Base-by-base conservation (phyloP, 192 early-diverging fungal species). In the Piromyces finnis region DNA sequence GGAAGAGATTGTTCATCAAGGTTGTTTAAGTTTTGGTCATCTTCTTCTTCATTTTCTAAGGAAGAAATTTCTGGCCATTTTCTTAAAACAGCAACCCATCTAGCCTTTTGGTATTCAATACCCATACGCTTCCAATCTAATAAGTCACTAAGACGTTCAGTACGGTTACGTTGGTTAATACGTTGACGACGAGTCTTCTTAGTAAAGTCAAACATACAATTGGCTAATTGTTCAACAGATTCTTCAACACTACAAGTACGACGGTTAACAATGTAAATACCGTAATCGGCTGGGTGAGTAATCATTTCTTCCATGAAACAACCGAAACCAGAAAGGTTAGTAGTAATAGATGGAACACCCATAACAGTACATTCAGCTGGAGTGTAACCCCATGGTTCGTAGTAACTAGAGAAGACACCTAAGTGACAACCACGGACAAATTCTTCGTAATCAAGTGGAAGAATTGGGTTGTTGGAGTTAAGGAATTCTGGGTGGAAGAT, bases 71-170 rank as follows among this genome's bases (percentile, higher is more conserved):
- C 92, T 27, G 97, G 96, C 85, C 93, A 97, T 77, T 92, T 91
- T 80, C 96, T 90, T 41, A 94, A 90, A 16, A 99, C 88, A 3
- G 96, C 94, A 78, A 97, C 87, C 86, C 96, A 96, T n/a, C 97
- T 90, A 13, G 97, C 95, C 84, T 96, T 96, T 86, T 97, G 94
- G 86, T 99, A 99, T 84, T 97, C 97, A 59, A 96, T 88, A 41
- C 97, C 97, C 95, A 97, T 96, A 79, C 95, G 90, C 87, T 97
- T 96, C 97, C 96, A 99, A 84, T 99, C 97, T 81, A 99, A 90
- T 30, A 98, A 88, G 87, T 98, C 97, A 17, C 93, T 92, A 17
- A 97, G 91, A 28, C 97, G 91, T 82, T 98, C 97, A 1, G 95
- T 96, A 81, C 96, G 92, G 91, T 98, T 98, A 81, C 96, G 93